Evolutionary conservation across 1,284 basidiomycete genomes (phyloP), one percentile per base, ranked within the genome.

Genomic region (Peniophora sp.): DNA sequence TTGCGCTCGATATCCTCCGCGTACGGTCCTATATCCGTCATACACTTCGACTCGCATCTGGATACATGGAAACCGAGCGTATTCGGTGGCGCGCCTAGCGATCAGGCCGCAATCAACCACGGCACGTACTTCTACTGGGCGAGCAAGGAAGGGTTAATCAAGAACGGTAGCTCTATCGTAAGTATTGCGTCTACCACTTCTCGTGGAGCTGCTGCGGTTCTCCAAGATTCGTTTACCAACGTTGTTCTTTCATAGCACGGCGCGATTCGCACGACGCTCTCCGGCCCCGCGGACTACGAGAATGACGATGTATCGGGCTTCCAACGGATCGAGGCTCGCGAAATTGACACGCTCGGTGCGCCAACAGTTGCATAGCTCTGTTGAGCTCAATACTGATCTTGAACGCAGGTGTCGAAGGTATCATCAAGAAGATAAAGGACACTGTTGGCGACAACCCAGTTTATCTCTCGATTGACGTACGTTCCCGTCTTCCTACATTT

Each of bases 61-160:
- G 83, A 85, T 59, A 85, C 88, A 3, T 87, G 83, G 85, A 85
- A 83, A 58, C 85, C 85, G 22, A 70, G 74, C 34, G 78, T 84
- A 11, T 86, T 86, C 59, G 83, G 83, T 19, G 84, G 83, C 3
- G 79, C 81, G 1, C 84, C 83, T 3, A 81, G 81, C 20, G 70
- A 72, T 0, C 80, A 83, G 54, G 83, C 83, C 0, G 78, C 79
- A 27, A 80, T 88, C 58, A 87, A 85, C 55, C 85, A 87, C 50
- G 85, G 85, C 17, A 87, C 85, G 5, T 88, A 86, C 67, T 89
- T 89, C 63, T 87, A 85, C 63, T 85, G 82, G 76, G 87, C 87
- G 2, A 79, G 79, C 56, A 73, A 82, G 59, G 87, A 89, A 63
- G 86, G 87, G 3, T 66, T 89, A 39, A 81, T 89, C 54, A 75